Evolutionary conservation across 2,329 filamentous ascomycete species (phyloP).

Genomic region (Zalaria obscura): DNA sequence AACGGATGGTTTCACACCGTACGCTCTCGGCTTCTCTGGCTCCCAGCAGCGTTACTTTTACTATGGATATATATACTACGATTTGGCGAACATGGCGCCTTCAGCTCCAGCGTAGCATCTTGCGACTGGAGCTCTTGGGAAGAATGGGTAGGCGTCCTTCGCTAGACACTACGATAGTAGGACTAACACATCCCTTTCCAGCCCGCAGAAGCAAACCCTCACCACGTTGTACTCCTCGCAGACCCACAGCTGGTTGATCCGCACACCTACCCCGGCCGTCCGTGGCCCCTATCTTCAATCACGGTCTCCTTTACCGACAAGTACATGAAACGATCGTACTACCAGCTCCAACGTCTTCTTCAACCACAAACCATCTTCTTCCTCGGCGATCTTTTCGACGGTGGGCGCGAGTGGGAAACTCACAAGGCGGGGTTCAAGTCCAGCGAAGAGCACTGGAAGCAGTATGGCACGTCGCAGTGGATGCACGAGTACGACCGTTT

Average conservation of each 20-base stretch:
- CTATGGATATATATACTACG: conserved; percentile 67
- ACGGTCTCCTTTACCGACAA: conserved; percentile 70
- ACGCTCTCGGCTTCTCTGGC: conserved; percentile 1
- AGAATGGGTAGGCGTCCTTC: conserved; percentile 54
- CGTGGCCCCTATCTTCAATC: conserved; percentile 53
- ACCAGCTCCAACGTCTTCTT: conserved; percentile 58
- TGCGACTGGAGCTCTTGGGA: conserved; percentile 88
- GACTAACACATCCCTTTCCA: conserved; percentile 24
- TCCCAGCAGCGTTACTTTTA: conserved; percentile 34
- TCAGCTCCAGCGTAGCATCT: conserved; percentile 51
- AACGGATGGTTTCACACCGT: conserved; percentile 1
- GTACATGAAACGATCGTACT: conserved; percentile 74
- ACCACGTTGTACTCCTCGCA: conserved; percentile 71
- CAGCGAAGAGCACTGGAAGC: conserved; percentile 53
- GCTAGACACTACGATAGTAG: not conserved
- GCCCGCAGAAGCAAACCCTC: conserved; percentile 65
- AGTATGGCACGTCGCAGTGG: conserved; percentile 76
- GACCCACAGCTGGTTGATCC: conserved; percentile 89
- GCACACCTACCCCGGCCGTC: conserved; percentile 82
- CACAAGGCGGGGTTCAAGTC: conserved; percentile 27
- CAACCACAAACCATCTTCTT: conserved; percentile 84
- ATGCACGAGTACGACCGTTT: conserved; percentile 75
- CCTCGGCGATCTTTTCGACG: conserved; percentile 88
- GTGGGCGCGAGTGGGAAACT: conserved; percentile 88
- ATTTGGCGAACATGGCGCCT: conserved; percentile 74